Evolutionary conservation across 805 yeast species (phyloP), one percentile per base, ranked within the genome.

Genomic region (Sungouiozyma intestinalis): DNA sequence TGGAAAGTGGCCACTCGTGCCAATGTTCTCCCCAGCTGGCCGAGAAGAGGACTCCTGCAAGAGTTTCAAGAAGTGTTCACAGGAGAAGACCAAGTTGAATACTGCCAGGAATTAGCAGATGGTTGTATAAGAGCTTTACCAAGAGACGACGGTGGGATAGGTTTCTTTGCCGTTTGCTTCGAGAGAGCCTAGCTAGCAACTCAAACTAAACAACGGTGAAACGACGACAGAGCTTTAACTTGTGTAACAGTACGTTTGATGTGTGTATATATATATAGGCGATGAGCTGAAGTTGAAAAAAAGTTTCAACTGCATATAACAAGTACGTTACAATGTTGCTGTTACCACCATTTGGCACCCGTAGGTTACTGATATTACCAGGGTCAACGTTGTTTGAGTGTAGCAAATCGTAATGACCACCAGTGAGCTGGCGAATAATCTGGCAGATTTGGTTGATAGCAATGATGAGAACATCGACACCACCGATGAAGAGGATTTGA

Each of bases 91-190:
- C 62, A 64, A 21, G 72, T 76, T 9, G 63, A 57, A 13, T 64
- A 67, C 35, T 74, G 79, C 16, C 68, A 69, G 32, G 68, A 64
- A 33, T 56, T 85, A 39, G 94, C 96, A 1, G 86, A 79, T 1
- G 90, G 92, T 0, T 88, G 97, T 64, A 78, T 92, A 0, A 70
- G 99, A 50, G 82, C 88, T 0, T 64, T 79, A 35, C 95, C 97
- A 1, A 80, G 77, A 47, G 81, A 74, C 36, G 98, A 92, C 59
- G 98, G 97, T 24, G 98, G 98, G n/a, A 92, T 92, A 53, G 99
- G 99, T 0, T 92, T 92, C 58, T 92, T 92, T 63, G 97, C 97
- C 0, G 97, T 88, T 1, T 80, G 92, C 43, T 90, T 92, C 58
- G 83, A 84, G 36, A 43, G 48, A 38, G 38, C 35, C 32, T 24